A percentile compares a stretch with the other conserved stretches of the same genome.
Evolutionary conservation across 192 early-diverging fungal species (phyloP).

Genomic region (Dimargaris xerosporica): DNA sequence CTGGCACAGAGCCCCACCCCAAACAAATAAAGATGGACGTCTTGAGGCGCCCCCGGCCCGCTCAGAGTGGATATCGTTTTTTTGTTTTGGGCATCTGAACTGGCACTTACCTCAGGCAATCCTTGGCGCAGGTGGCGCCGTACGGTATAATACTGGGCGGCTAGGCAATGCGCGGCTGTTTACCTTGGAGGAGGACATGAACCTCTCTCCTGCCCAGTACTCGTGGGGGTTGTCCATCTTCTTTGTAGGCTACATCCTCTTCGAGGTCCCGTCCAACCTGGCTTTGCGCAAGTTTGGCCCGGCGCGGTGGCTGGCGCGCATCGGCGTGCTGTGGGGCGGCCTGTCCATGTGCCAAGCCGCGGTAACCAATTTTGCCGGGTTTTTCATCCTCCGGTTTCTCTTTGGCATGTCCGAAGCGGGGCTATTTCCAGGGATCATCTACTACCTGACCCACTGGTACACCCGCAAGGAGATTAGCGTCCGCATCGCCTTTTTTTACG

Average conservation of each 20-base stretch:
- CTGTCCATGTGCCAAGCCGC: constrained; percentile 46
- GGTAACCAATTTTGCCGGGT: constrained; percentile 27
- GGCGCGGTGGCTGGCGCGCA: constrained; percentile 37
- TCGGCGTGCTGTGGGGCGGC: constrained; percentile 57
- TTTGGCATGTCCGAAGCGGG: constrained; percentile 11
- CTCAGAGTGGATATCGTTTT: background rate
- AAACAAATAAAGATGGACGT: background rate
- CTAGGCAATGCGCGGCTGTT: constrained; percentile 44
- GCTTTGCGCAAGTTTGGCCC: constrained; percentile 48
- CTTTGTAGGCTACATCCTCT: constrained; percentile 46
- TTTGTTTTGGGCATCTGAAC: background rate
- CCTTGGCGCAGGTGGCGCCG: background rate
- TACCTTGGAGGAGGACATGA: constrained; percentile 21
- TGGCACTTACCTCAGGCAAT: background rate
- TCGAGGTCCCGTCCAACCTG: constrained; percentile 67
- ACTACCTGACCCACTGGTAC: constrained; percentile 13
- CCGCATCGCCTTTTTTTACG: constrained; percentile 31
- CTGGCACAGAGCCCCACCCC: background rate
- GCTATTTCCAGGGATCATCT: constrained; percentile 7
- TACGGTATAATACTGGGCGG: background rate
- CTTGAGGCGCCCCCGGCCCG: too few relatives aligned
- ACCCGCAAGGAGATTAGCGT: constrained; percentile 12
- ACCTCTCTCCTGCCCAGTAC: constrained; percentile 24
- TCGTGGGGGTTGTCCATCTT: constrained; percentile 32
- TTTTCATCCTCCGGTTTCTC: constrained; percentile 10